Base-by-base conservation (phyloP, 192 early-diverging fungal genomes). In the Gonapodya prolifera region DNA sequence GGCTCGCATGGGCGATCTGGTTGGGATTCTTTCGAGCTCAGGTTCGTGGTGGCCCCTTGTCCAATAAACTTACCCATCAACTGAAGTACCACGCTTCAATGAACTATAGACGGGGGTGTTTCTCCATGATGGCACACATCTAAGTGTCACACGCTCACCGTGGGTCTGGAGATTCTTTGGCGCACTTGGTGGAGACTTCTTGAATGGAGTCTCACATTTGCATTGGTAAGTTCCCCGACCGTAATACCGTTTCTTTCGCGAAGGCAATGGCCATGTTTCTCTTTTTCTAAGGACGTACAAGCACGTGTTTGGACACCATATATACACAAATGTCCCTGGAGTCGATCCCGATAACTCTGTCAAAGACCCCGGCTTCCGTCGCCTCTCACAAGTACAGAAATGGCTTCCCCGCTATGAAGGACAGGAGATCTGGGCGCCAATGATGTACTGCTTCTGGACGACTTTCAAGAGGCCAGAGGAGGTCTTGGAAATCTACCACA, bases 321-420 rank as follows among this genome's bases (percentile, higher is more conserved):
- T 84, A 28, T 89, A 87, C 73, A 89, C 87, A 74, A 89, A 89
- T 76, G 83, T 89, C 74, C 81, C 82, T 34, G 83, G 82, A n/a
- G 86, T 84, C 1, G 87, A 89, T 76, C 87, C 87, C 0, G 87
- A 89, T 78, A 78, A 87, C 34, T 70, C 81, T n/a, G 85, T 84
- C 1, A 34, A 73, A 0, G 85, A 86, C 35, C 85, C 76, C 23
- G 86, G 87, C 80, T 79, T 89, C 30, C 85, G 87, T 73, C 83
- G 87, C 2, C 84, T 89, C 78, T 84, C 85, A 75, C 82, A 82
- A 76, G 75, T 70, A 35, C 87, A 89, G 79, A 80, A 79, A n/a
- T 89, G 86, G 86, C 86, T 82, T 71, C 69, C 81, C 34, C 80
- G 82, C 71, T 86, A 89, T 45, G 34, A 84, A 33, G 80, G 84